Evolutionary conservation across 1,284 basidiomycete genomes (phyloP).

Genomic region (Tetrapyrgos nigripes): DNA sequence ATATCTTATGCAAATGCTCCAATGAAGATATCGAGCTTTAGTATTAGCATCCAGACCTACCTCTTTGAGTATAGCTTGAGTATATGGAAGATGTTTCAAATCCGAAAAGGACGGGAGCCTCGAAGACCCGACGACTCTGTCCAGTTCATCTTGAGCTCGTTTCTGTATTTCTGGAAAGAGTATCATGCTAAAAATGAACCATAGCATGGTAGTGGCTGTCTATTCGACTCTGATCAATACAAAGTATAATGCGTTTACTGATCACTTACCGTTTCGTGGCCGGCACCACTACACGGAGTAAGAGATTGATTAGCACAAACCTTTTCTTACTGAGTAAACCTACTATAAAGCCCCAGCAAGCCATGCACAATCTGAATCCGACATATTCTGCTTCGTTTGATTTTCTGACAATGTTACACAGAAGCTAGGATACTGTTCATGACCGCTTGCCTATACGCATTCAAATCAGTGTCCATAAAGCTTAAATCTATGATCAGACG

Average conservation of each 20-base stretch:
- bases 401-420: constrained; percentile 5
- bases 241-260: neutral
- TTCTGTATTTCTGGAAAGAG: neutral
- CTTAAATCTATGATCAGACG: neutral
- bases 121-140: constrained; percentile 6
- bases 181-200: constrained; percentile 1
- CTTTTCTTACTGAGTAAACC: neutral
- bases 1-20: neutral
- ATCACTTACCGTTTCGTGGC: constrained; percentile 3
- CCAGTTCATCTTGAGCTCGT: neutral
- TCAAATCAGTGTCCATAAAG: neutral
- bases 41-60: neutral
- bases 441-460: neutral
- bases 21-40: neutral
- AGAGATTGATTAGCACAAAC: neutral
- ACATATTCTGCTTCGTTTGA: neutral
- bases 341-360: constrained; percentile 4
- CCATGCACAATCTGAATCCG: constrained; percentile 1
- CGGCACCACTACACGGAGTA: neutral
- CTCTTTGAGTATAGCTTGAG: constrained; percentile 10
- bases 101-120: constrained; percentile 6
- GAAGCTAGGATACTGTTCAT: constrained; percentile 1
- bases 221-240: neutral
- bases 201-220: constrained; percentile 1
- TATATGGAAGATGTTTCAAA: constrained; percentile 6